Evolutionary conservation across 1,139 yeast genomes (phyloP).

Genomic region (Candida albicans): DNA sequence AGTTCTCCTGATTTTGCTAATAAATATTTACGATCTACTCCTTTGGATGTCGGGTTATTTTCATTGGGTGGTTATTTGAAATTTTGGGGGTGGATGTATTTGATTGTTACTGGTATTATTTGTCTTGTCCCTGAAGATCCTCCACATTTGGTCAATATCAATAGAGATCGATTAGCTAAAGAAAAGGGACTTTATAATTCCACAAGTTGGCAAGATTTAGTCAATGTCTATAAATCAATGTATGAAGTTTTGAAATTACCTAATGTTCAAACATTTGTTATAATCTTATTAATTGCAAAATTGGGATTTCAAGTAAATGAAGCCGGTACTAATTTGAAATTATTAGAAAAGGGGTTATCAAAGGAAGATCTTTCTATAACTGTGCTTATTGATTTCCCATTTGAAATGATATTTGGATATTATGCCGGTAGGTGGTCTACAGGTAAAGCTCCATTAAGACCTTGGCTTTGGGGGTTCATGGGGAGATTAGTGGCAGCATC

Average conservation of each 20-base stretch:
- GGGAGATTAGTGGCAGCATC: conserved; percentile 79
- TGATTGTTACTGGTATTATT: conserved; percentile 59
- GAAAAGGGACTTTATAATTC: conserved; percentile 34
- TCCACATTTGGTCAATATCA: conserved; percentile 41
- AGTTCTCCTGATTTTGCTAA: conserved; percentile 93
- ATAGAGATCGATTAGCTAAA: conserved; percentile 38
- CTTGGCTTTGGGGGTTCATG: conserved; percentile 89
- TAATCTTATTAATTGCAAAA: conserved; percentile 77
- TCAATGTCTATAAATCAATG: conserved; percentile 72
- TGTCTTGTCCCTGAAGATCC: conserved; percentile 70
- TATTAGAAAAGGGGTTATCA: conserved; percentile 89
- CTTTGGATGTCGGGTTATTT: conserved; percentile 65
- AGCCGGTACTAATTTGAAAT: conserved; percentile 88
- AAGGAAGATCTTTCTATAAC: conserved; percentile 93
- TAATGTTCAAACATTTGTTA: conserved; percentile 73
- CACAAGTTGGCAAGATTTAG: conserved; percentile 30
- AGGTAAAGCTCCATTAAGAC: conserved; percentile 67
- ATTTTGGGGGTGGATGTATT: conserved; percentile 75
- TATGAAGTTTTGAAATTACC: conserved; percentile 69
- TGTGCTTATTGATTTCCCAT: conserved; percentile 92
- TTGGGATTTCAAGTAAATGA: conserved; percentile 95
- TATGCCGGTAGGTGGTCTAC: conserved; percentile 95
- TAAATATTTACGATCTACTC: conserved; percentile 65
- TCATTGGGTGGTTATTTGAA: conserved; percentile 72
- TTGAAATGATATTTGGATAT: conserved; percentile 91